phyloP scores from a whole-genome alignment of 768 basidiomycete genomes.

The Leccinum ochraceum region DNA sequence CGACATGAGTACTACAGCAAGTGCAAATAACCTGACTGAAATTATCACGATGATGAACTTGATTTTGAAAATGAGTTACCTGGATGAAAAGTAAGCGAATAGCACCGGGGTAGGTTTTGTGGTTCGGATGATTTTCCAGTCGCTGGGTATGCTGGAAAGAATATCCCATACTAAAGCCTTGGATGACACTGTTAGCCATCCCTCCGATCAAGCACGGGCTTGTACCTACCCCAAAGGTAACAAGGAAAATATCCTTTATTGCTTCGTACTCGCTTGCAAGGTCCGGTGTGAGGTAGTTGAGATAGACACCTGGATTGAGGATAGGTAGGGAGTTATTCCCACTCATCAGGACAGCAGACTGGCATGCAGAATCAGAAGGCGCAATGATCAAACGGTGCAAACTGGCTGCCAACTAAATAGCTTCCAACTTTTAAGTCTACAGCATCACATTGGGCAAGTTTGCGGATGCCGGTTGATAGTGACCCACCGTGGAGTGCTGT shows the following conservation, averaged over 20 bases:
- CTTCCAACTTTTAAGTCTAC: not conserved
- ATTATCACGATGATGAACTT: constrained; percentile 5
- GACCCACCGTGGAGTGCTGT: not conserved
- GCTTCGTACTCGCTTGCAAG: constrained; percentile 22
- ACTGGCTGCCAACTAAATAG: not conserved
- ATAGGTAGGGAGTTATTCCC: constrained; percentile 6
- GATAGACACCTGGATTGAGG: constrained; percentile 26
- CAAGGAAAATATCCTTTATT: constrained; percentile 20
- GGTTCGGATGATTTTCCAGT: constrained; percentile 21
- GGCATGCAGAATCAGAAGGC: not conserved
- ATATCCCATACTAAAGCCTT: constrained; percentile 30
- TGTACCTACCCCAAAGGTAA: constrained; percentile 23
- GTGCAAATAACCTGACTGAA: constrained; percentile 17
- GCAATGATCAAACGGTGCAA: not conserved
- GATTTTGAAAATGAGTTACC: constrained; percentile 10
- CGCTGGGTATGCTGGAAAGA: constrained; percentile 24
- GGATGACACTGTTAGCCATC: constrained; percentile 3
- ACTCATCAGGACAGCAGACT: constrained; percentile 2
- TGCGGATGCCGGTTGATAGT: not conserved
- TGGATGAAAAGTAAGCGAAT: constrained; percentile 26
- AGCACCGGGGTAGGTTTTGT: constrained; percentile 16
- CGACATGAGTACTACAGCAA: constrained; percentile 21
- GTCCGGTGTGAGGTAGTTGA: constrained; percentile 27
- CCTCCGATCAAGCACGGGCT: not conserved
- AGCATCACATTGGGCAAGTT: not conserved